Conservation (phyloP, 169 alveolate genomes). For the Eimeria maxima region DNA sequence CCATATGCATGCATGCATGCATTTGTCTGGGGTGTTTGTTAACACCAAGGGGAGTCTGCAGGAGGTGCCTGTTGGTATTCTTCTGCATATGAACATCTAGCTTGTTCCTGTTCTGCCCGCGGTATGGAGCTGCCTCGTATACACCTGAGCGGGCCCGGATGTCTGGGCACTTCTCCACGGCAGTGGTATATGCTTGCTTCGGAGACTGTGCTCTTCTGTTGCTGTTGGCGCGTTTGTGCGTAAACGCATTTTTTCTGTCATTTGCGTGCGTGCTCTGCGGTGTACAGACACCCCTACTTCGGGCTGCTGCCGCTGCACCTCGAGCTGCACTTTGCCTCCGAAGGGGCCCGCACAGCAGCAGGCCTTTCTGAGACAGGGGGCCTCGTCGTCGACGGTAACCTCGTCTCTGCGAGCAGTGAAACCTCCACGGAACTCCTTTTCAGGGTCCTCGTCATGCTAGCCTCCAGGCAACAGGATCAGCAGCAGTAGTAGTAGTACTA, state of each 20-base stretch:
- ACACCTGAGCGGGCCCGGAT: neutral
- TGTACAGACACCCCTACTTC: slow-evolving; percentile 51
- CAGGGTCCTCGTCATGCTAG: slow-evolving; percentile 62
- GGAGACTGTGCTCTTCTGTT: neutral
- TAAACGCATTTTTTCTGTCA: neutral
- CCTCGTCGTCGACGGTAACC: slow-evolving; percentile 55
- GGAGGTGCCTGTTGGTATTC: neutral
- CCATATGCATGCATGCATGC: slow-evolving; percentile 15
- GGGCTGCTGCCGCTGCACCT: slow-evolving; percentile 61
- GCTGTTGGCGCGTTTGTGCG: neutral
- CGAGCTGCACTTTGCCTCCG: slow-evolving; percentile 53
- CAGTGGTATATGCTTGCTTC: neutral
- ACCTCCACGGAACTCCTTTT: slow-evolving; percentile 56
- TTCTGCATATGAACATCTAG: neutral
- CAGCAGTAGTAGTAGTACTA: slow-evolving; percentile 27
- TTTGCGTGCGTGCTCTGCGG: neutral
- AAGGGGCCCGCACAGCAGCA: slow-evolving; percentile 11
- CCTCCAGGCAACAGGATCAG: slow-evolving; percentile 61
- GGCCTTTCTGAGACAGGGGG: neutral
- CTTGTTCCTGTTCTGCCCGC: neutral
- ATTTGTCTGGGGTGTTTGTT: neutral
- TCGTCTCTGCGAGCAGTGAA: slow-evolving; percentile 70
- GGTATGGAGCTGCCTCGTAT: neutral
- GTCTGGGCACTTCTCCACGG: neutral
- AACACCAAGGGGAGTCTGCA: neutral